phyloP scores from a whole-genome alignment of 2,329 filamentous ascomycete species.

The Metarhizium brunneum region DNA sequence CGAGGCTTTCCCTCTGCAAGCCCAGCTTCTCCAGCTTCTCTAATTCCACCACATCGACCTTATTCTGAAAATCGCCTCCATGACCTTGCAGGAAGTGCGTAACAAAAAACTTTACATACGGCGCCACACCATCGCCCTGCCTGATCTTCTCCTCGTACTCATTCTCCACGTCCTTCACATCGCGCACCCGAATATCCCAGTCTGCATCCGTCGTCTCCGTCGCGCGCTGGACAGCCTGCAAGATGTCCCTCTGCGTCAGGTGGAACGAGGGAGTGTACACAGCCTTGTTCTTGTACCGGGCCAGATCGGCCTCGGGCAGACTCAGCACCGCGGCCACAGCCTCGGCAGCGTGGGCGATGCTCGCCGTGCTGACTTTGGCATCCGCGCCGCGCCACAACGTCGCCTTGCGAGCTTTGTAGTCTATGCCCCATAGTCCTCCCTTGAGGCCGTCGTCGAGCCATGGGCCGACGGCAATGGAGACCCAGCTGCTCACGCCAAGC shows the following conservation, averaged over 20 bases:
- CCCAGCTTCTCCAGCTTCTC: constrained; percentile 13
- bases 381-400: constrained; percentile 21
- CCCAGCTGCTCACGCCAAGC: constrained; percentile 20
- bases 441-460: constrained; percentile 24
- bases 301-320: constrained; percentile 21
- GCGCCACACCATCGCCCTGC: constrained; percentile 11
- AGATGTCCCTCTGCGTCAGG: constrained; percentile 18
- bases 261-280: constrained; percentile 25
- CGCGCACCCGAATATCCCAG: constrained; percentile 13
- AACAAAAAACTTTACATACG: constrained; percentile 16
- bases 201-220: constrained; percentile 17
- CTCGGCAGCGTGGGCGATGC: constrained; percentile 21
- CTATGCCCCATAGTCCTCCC: constrained; percentile 20
- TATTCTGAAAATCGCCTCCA: constrained; percentile 22
- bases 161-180: constrained; percentile 5
- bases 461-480: constrained; percentile 22
- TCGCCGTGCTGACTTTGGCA: constrained; percentile 18
- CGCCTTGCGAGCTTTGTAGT: constrained; percentile 19
- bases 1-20: constrained; percentile 18
- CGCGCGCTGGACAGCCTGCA: constrained; percentile 19
- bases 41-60: constrained; percentile 12
- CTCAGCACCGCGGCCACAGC: constrained; percentile 24
- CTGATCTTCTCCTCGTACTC: constrained; percentile 10
- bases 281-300: constrained; percentile 18
- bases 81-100: constrained; percentile 20